Conservation (phyloP, 164 flowering plant species). For the Umbilicus rupestris region DNA sequence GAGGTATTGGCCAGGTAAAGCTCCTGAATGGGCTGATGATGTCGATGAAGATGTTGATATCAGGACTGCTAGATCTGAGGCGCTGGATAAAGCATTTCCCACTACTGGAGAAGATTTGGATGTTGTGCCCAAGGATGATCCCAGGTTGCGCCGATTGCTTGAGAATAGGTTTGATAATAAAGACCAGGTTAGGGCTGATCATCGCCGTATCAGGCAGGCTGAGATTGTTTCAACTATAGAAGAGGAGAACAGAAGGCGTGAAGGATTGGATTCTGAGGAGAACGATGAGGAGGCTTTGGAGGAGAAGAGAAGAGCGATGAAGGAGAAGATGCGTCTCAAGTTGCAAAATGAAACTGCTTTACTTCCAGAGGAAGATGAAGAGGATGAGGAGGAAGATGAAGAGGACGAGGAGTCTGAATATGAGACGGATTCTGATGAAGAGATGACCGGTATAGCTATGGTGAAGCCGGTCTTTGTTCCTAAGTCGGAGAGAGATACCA, state of each 20-base stretch:
- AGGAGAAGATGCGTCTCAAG: slow-evolving; percentile 47
- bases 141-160: slow-evolving; percentile 77
- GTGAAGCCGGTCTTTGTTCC: slow-evolving; percentile 17
- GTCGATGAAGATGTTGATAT: slow-evolving; percentile 56
- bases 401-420: slow-evolving; percentile 83
- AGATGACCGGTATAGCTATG: slow-evolving; percentile 52
- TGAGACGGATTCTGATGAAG: slow-evolving; percentile 92
- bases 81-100: slow-evolving; percentile 66
- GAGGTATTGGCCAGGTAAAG: slow-evolving; percentile 95
- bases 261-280: slow-evolving; percentile 52
- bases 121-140: slow-evolving; percentile 45
- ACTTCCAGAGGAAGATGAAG: slow-evolving; percentile 47
- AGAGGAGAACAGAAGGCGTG: slow-evolving; percentile 61
- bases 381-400: slow-evolving; percentile 41
- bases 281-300: slow-evolving; percentile 74
- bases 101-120: slow-evolving; percentile 27
- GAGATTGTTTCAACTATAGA: slow-evolving; percentile 82
- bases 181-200: slow-evolving; percentile 72
- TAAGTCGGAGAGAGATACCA: slow-evolving; percentile 30
- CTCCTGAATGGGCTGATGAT: slow-evolving; percentile 92
- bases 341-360: slow-evolving; percentile 44
- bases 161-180: slow-evolving; percentile 60
- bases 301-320: slow-evolving; percentile 56
- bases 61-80: slow-evolving; percentile 31
- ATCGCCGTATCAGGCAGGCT: slow-evolving; percentile 75